A percentile compares a stretch with the other conserved stretches of the same genome.
Conservation (phyloP, 345 rosid species). For the Capsella bursapastoris region DNA sequence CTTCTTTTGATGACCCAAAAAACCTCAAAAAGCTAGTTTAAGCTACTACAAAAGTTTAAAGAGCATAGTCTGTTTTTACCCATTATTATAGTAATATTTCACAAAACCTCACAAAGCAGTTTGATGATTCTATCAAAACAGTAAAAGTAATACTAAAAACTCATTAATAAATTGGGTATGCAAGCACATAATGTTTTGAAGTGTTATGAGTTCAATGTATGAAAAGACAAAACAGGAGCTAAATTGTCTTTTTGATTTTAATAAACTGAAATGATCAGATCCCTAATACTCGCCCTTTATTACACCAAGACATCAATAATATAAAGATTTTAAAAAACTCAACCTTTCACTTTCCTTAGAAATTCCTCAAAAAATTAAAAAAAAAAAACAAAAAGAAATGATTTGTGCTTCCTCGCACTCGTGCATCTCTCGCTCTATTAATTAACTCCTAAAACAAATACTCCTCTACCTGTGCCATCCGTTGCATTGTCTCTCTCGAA, state of each 20-base stretch:
- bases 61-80: not conserved
- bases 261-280: slow-evolving; percentile 37
- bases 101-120: not conserved
- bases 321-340: not conserved
- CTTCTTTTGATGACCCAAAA: slow-evolving; percentile 37
- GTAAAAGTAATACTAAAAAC: not conserved
- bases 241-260: not conserved
- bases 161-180: slow-evolving; percentile 9
- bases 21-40: not conserved
- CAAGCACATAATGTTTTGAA: slow-evolving; percentile 35
- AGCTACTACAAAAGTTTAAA: not conserved
- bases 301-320: slow-evolving; percentile 37
- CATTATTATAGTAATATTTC: not conserved
- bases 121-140: not conserved
- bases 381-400: slow-evolving; percentile 17
- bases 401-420: slow-evolving; percentile 40
- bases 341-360: slow-evolving; percentile 17
- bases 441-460: slow-evolving; percentile 18
- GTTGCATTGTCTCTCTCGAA: slow-evolving; percentile 23
- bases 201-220: slow-evolving; percentile 10
- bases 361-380: slow-evolving; percentile 14
- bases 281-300: slow-evolving; percentile 47
- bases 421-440: slow-evolving; percentile 31
- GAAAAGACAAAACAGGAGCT: slow-evolving; percentile 16
- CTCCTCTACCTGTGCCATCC: slow-evolving; percentile 32